Evolutionary conservation across 495 filamentous ascomycete species (phyloP).

Genomic region (Amniculicola lignicola): DNA sequence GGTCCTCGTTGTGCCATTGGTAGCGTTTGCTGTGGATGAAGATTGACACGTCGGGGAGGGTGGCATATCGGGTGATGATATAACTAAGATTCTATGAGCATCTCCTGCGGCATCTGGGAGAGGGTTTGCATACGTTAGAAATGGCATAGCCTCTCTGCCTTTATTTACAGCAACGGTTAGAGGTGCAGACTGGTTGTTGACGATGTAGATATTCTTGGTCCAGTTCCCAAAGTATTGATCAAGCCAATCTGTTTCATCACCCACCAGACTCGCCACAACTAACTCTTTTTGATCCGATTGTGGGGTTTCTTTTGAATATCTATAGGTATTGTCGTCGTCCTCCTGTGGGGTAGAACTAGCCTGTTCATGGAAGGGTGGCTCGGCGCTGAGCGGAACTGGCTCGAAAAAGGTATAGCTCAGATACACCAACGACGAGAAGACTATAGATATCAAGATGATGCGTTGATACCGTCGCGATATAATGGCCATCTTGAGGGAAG

Average conservation of each 20-base stretch:
- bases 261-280: conserved; percentile 29
- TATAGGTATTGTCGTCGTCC: neutral
- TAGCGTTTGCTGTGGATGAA: conserved; percentile 62
- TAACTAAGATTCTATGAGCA: conserved; percentile 39
- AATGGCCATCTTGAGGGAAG: neutral
- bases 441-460: conserved; percentile 4
- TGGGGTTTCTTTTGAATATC: neutral
- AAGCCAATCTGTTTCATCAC: conserved; percentile 50
- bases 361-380: neutral
- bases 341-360: neutral
- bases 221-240: conserved; percentile 49
- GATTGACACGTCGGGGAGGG: conserved; percentile 56
- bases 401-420: neutral
- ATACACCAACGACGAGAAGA: neutral
- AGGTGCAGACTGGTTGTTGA: conserved; percentile 47
- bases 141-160: conserved; percentile 59
- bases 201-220: conserved; percentile 53
- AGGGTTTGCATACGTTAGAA: conserved; percentile 44
- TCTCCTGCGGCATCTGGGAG: neutral
- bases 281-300: conserved; percentile 27
- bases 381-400: neutral
- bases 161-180: conserved; percentile 53
- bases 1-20: conserved; percentile 59
- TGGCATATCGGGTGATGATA: conserved; percentile 63
- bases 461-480: conserved; percentile 18